Conservation (phyloP, 1,284 basidiomycete genomes). For the Thecaphora frezii region DNA sequence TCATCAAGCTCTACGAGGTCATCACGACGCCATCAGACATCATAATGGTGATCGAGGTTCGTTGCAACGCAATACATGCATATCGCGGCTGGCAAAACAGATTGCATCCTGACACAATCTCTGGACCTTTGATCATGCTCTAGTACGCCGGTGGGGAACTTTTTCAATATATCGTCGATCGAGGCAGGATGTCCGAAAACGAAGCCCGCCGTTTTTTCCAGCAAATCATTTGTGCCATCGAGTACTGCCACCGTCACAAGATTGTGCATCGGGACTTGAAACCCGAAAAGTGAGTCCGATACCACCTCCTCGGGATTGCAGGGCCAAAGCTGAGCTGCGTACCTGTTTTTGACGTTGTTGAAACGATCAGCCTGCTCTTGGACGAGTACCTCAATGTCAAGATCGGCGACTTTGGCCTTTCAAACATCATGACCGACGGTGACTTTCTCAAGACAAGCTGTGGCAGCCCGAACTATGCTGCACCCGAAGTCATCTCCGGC, state of each 20-base stretch:
- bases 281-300: slow-evolving; percentile 46
- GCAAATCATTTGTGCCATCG: slow-evolving; percentile 57
- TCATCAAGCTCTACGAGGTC: slow-evolving; percentile 59
- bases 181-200: slow-evolving; percentile 52
- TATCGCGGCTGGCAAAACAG: no score
- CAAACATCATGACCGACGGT: slow-evolving; percentile 58
- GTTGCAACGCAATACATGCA: no score
- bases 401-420: slow-evolving; percentile 58
- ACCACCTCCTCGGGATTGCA: no score
- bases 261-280: slow-evolving; percentile 57
- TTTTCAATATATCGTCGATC: slow-evolving; percentile 58
- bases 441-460: slow-evolving; percentile 59
- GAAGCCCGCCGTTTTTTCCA: slow-evolving; percentile 58
- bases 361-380: slow-evolving; percentile 27
- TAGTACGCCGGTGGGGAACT: slow-evolving; percentile 56
- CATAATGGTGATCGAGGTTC: slow-evolving; percentile 57
- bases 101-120: background rate
- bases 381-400: slow-evolving; percentile 58
- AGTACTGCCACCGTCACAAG: slow-evolving; percentile 58
- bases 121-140: background rate
- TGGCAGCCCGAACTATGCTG: slow-evolving; percentile 58
- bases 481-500: slow-evolving; percentile 57
- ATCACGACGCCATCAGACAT: slow-evolving; percentile 57
- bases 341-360: background rate
- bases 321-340: no score